Conservation (phyloP, 805 yeast genomes). For the Blastobotrys robertii region DNA sequence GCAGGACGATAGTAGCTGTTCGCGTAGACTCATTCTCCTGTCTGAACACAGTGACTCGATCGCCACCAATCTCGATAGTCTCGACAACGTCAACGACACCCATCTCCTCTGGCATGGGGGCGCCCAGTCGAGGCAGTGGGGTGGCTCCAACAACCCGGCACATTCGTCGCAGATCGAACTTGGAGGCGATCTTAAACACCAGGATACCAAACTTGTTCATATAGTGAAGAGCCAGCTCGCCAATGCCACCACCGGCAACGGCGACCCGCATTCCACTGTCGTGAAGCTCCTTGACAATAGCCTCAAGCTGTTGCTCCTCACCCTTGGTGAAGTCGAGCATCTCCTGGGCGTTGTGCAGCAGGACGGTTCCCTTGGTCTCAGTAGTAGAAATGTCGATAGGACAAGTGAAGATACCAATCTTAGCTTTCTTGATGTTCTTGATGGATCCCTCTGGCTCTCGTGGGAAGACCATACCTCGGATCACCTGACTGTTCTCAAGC, state of each 20-base stretch:
- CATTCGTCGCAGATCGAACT: slow-evolving; percentile 87
- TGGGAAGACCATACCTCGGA: slow-evolving; percentile 97
- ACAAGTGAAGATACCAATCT: slow-evolving; percentile 87
- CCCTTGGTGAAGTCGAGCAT: slow-evolving; percentile 95
- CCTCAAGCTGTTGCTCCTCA: slow-evolving; percentile 89
- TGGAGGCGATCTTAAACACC: slow-evolving; percentile 83
- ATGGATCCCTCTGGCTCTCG: slow-evolving; percentile 92
- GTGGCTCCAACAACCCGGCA: slow-evolving; percentile 97
- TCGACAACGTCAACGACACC: slow-evolving; percentile 82
- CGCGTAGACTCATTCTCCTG: slow-evolving; percentile 48
- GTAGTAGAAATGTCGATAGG: slow-evolving; percentile 93
- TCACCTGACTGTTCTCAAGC: slow-evolving; percentile 60
- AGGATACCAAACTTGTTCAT: slow-evolving; percentile 77
- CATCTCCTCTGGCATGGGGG: slow-evolving; percentile 91
- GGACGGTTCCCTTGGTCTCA: slow-evolving; percentile 97
- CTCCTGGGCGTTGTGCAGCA: slow-evolving; percentile 91
- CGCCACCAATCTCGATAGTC: slow-evolving; percentile 93
- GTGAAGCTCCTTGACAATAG: slow-evolving; percentile 67
- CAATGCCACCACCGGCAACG: slow-evolving; percentile 89
- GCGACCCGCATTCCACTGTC: slow-evolving; percentile 83
- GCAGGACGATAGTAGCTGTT: slow-evolving; percentile 84
- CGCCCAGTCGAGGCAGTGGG: slow-evolving; percentile 87
- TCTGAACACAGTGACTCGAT: slow-evolving; percentile 87
- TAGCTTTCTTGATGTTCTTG: slow-evolving; percentile 57
- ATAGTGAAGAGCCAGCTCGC: slow-evolving; percentile 89